A percentile compares a stretch with the other conserved stretches of the same genome.
phyloP scores from a whole-genome alignment of 1,284 basidiomycete genomes.

The Cryptococcus hybrid region DNA sequence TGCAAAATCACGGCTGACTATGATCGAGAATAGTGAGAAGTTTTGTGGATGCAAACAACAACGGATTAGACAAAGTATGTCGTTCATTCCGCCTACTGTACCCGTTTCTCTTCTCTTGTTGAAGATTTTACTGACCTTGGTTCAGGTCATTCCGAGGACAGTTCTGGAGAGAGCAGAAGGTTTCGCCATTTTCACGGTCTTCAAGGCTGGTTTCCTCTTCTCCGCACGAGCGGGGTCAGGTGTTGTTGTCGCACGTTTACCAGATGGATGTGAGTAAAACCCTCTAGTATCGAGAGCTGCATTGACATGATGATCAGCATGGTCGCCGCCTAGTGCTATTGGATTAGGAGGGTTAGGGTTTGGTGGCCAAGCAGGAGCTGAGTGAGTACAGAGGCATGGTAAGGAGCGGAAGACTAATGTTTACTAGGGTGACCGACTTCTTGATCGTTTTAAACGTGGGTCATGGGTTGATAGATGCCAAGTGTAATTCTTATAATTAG shows the following conservation, averaged over 20 bases:
- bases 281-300: neutral
- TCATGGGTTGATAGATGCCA: neutral
- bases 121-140: neutral
- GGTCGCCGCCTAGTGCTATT: conserved; percentile 93
- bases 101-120: neutral
- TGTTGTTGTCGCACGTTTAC: conserved; percentile 81
- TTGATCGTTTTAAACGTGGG: conserved; percentile 84
- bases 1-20: neutral
- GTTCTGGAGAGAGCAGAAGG: conserved; percentile 51
- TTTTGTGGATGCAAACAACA: conserved; percentile 49
- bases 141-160: conserved; percentile 49
- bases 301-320: conserved; percentile 56
- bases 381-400: conserved; percentile 38
- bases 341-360: conserved; percentile 92
- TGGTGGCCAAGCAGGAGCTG: conserved; percentile 64
- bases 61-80: conserved; percentile 51
- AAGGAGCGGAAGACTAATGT: conserved; percentile 49
- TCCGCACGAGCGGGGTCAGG: conserved; percentile 75
- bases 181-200: conserved; percentile 59
- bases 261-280: conserved; percentile 70
- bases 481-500: neutral
- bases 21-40: conserved; percentile 33
- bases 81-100: neutral
- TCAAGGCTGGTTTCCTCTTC: conserved; percentile 58
- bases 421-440: conserved; percentile 77